Evolutionary conservation across 805 yeast genomes (phyloP).

Genomic region (Yarrowia osloensis): DNA sequence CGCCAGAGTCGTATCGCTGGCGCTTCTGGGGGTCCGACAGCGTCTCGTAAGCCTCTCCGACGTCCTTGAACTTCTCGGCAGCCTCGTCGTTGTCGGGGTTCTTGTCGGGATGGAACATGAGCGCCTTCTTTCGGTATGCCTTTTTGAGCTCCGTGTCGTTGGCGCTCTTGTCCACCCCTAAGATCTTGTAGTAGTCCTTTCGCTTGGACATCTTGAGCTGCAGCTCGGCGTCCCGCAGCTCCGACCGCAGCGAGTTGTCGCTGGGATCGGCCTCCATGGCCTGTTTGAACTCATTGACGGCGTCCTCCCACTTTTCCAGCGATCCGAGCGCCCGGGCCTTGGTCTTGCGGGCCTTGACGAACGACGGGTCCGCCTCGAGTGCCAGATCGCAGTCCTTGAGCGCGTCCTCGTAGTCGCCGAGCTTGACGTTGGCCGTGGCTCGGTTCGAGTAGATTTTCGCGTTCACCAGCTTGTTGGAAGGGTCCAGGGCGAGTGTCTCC

Average conservation of each 20-base stretch:
- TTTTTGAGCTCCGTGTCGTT: conserved; percentile 61
- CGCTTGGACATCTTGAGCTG: conserved; percentile 46
- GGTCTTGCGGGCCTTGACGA: conserved; percentile 59
- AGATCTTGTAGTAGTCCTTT: conserved; percentile 61
- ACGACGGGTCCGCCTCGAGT: conserved; percentile 63
- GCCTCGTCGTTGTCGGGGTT: conserved; percentile 67
- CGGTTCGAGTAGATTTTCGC: conserved; percentile 70
- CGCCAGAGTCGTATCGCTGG: conserved; percentile 83
- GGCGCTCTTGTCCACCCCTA: conserved; percentile 57
- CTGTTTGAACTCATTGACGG: conserved; percentile 43
- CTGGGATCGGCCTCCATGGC: conserved; percentile 45
- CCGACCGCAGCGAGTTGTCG: conserved; percentile 43
- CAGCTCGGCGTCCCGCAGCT: conserved; percentile 47
- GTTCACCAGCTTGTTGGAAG: conserved; percentile 53
- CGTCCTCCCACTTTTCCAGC: conserved; percentile 47
- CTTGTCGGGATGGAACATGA: conserved; percentile 79
- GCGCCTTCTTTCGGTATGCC: conserved; percentile 73
- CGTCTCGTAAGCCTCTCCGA: conserved; percentile 82
- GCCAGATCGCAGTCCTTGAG: conserved; percentile 73
- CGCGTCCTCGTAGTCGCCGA: conserved; percentile 79
- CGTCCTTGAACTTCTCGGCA: conserved; percentile 91
- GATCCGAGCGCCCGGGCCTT: conserved; percentile 46
- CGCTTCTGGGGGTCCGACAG: conserved; percentile 86
- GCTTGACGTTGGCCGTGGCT: conserved; percentile 80
- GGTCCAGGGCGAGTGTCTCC: conserved; percentile 67